Evolutionary conservation across 257 asterid genomes (phyloP).

Genomic region (Ophiorrhiza pumila): DNA sequence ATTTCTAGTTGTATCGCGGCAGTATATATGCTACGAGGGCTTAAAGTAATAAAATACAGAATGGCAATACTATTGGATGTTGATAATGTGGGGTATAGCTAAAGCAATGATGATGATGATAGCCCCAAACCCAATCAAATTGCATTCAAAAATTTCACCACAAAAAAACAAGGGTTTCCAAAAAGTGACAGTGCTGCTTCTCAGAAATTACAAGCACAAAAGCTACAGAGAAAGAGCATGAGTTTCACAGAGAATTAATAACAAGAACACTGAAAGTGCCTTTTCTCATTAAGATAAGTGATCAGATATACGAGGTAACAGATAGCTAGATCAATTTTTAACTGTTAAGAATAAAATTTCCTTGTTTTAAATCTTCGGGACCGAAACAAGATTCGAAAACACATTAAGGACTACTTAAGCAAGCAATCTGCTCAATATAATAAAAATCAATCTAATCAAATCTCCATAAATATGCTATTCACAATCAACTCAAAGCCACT

Average conservation of each 20-base stretch:
- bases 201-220: neutral
- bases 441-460: neutral
- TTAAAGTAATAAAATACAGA: neutral
- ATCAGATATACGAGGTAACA: neutral
- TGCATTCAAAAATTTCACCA: neutral
- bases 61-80: neutral
- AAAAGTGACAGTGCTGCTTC: neutral
- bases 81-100: neutral
- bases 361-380: neutral
- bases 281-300: neutral
- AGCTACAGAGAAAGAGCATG: neutral
- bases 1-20: neutral
- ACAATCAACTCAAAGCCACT: neutral
- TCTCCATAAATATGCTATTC: neutral
- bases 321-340: neutral
- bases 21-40: neutral
- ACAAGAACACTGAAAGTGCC: neutral
- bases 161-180: too few relatives aligned
- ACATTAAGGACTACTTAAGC: too few relatives aligned
- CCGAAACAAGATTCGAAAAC: neutral
- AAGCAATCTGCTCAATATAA: neutral
- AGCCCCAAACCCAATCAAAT: constrained; percentile 1
- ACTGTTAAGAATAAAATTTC: neutral
- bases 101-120: neutral
- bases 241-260: neutral